Evolutionary conservation across 108 stramenopile species (phyloP).

Genomic region (Cylindrotheca closterium): DNA sequence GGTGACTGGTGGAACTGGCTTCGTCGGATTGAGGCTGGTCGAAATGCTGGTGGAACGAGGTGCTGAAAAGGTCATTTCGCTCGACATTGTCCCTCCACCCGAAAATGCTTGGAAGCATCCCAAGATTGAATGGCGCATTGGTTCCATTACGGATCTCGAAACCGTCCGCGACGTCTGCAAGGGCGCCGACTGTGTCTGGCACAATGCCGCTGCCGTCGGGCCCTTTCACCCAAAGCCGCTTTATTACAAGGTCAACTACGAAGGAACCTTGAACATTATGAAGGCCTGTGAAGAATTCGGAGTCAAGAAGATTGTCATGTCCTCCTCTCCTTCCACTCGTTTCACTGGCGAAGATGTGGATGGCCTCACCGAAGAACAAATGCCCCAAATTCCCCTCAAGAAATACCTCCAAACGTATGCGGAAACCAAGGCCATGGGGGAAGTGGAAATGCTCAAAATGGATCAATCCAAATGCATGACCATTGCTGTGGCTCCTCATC

Average conservation of each 20-base stretch:
- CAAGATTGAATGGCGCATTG: constrained; percentile 1
- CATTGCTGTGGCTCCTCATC: constrained; percentile 94
- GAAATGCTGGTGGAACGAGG: constrained; percentile 98
- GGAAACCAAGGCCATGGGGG: constrained; percentile 95
- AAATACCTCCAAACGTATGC: constrained; percentile 89
- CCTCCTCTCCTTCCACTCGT: constrained; percentile 93
- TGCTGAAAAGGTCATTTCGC: constrained; percentile 87
- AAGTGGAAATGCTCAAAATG: constrained; percentile 36
- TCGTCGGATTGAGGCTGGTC: constrained; percentile 93
- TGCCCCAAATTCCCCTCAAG: constrained; percentile 54
- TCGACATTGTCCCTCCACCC: constrained; percentile 82
- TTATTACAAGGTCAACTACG: constrained; percentile 88
- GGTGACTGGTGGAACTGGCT: constrained; percentile 95
- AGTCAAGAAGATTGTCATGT: constrained; percentile 88
- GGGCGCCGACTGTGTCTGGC: constrained; percentile 79
- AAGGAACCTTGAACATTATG: constrained; percentile 84
- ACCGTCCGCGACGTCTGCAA: neutral
- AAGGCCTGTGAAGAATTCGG: constrained; percentile 77
- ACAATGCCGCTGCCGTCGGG: constrained; percentile 96
- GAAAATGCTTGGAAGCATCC: neutral
- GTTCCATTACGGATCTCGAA: neutral
- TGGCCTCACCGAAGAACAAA: constrained; percentile 72
- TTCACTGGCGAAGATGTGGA: constrained; percentile 93
- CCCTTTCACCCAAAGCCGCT: constrained; percentile 84
- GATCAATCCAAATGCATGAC: constrained; percentile 63